phyloP scores from a whole-genome alignment of 176 grass and related monocot genomes.

The Pontederia crassipes region DNA sequence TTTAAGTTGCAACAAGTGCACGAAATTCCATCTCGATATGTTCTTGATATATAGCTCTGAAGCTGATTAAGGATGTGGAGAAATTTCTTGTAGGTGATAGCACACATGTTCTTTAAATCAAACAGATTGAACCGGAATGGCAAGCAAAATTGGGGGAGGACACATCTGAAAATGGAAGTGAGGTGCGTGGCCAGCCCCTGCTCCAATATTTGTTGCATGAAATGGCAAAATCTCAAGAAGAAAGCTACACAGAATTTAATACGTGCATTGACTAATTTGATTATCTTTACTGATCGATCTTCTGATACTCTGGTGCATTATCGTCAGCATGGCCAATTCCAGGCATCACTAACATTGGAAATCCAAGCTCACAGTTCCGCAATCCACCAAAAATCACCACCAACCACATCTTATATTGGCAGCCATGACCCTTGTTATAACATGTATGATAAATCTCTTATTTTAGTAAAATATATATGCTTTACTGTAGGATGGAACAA shows the following conservation, averaged over 20 bases:
- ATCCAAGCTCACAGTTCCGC: background rate
- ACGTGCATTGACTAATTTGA: no score
- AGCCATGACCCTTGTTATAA: background rate
- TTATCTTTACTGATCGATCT: no score
- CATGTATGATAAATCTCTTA: constrained; percentile 24
- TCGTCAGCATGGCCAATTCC: background rate
- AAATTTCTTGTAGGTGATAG: constrained; percentile 72
- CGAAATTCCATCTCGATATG: constrained; percentile 65
- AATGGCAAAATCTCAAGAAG: background rate
- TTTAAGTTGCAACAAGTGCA: constrained; percentile 73
- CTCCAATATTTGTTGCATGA: constrained; percentile 38
- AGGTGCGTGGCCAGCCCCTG: constrained; percentile 10
- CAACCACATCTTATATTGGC: background rate
- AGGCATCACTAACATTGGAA: background rate
- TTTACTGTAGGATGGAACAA: constrained; percentile 34
- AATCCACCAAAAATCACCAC: background rate
- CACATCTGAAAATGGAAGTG: constrained; percentile 38
- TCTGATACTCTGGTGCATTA: no score
- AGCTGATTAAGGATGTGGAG: constrained; percentile 75
- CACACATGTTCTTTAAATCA: constrained; percentile 54
- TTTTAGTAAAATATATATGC: constrained; percentile 11
- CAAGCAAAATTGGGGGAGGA: constrained; percentile 42
- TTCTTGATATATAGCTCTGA: constrained; percentile 81
- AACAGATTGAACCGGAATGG: constrained; percentile 36
- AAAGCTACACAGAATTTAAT: no score